Conservation (phyloP, 2,329 filamentous ascomycete species). For the Pestalotiopsis sp. region DNA sequence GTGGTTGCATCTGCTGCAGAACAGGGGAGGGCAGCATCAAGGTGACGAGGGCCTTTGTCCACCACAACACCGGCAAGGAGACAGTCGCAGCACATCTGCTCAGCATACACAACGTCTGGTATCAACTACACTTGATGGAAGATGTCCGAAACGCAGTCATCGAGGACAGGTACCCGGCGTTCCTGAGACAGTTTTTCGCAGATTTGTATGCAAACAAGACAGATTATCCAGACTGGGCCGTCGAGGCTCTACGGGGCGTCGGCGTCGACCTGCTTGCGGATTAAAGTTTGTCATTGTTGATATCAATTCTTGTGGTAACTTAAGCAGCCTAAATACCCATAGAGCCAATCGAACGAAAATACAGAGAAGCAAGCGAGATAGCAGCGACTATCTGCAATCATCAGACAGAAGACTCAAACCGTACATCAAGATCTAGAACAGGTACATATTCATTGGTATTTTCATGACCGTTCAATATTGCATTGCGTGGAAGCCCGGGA, state of each 20-base stretch:
- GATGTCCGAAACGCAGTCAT: conserved; percentile 75
- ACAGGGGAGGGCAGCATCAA: conserved; percentile 71
- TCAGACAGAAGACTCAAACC: no score
- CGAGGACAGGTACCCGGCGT: conserved; percentile 77
- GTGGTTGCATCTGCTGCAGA: conserved; percentile 77
- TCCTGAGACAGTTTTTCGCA: conserved; percentile 77
- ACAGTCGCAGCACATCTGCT: conserved; percentile 84
- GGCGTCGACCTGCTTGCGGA: conserved; percentile 68
- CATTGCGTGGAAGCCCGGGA: no score
- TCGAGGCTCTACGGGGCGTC: conserved; percentile 76
- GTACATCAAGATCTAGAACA: no score
- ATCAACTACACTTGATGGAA: conserved; percentile 83
- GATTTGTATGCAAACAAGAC: conserved; percentile 68
- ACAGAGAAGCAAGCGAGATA: no score
- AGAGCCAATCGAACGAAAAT: no score
- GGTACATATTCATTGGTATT: no score
- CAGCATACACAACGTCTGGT: conserved; percentile 95
- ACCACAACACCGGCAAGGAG: conserved; percentile 92
- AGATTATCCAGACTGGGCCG: conserved; percentile 81
- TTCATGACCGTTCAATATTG: no score
- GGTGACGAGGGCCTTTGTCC: conserved; percentile 84
- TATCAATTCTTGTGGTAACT: background rate
- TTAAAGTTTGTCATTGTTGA: conserved; percentile 14
- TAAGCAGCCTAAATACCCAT: background rate
- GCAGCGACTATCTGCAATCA: no score